Evolutionary conservation across 1,284 basidiomycete genomes (phyloP).

Genomic region (Boletus semigastroideus): DNA sequence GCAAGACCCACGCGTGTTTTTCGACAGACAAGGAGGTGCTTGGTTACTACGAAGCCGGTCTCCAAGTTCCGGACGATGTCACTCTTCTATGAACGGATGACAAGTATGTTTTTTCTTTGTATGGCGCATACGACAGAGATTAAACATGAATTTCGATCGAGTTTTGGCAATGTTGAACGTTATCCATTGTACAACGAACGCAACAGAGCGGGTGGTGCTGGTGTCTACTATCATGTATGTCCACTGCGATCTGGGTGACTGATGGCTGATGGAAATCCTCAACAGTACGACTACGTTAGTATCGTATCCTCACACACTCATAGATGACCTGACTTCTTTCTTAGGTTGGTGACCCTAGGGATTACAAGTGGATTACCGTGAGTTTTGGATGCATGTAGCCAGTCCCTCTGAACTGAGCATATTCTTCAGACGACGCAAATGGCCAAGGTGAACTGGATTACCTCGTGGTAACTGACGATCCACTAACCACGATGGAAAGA

Average conservation of each 20-base stretch:
- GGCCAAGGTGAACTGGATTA: neutral
- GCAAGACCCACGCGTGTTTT: too few species aligned
- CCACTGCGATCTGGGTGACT: neutral
- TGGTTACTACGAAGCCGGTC: neutral
- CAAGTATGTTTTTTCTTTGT: neutral
- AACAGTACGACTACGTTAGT: neutral
- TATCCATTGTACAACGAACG: neutral
- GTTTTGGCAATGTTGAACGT: slow-evolving; percentile 1
- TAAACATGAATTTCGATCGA: neutral
- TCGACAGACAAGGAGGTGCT: slow-evolving; percentile 1
- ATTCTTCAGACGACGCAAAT: slow-evolving; percentile 2
- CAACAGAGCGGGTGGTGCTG: slow-evolving; percentile 4
- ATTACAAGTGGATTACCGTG: neutral
- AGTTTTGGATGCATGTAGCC: neutral
- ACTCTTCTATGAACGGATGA: neutral
- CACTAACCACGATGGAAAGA: neutral
- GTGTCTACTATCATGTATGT: slow-evolving; percentile 6
- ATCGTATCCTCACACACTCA: neutral
- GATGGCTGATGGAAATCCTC: neutral
- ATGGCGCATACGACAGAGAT: neutral
- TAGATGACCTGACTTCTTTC: neutral
- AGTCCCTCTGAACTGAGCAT: neutral
- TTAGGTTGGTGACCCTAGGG: neutral
- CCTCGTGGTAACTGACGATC: neutral
- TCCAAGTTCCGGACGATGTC: neutral